Percentiles rank a stretch among this genome's conserved stretches.
Conservation (phyloP, 768 basidiomycete genomes). For the Lactarius vividus region DNA sequence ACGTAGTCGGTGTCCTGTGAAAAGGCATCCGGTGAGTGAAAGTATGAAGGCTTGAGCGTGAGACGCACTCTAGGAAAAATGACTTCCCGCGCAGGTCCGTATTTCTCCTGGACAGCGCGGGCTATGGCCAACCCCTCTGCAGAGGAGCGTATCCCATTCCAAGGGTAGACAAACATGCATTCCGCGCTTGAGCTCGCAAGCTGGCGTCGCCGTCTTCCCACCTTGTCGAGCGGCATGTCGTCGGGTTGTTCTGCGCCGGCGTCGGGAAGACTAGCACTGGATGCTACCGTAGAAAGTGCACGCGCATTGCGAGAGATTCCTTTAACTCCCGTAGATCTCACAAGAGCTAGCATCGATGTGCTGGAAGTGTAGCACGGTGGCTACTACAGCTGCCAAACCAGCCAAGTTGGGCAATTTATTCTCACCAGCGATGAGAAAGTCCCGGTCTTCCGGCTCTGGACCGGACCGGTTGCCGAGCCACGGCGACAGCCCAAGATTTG, state of each 20-base stretch:
- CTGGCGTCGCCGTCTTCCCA: background rate
- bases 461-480: background rate
- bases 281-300: slow-evolving; percentile 4
- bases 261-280: background rate
- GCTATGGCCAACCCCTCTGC: slow-evolving; percentile 23
- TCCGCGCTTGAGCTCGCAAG: background rate
- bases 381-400: background rate
- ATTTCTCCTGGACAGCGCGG: slow-evolving; percentile 22
- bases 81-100: slow-evolving; percentile 19
- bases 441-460: background rate
- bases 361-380: background rate
- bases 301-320: slow-evolving; percentile 2
- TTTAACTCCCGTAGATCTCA: slow-evolving; percentile 4
- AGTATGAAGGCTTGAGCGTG: background rate
- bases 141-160: slow-evolving; percentile 11
- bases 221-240: background rate
- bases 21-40: background rate
- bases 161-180: slow-evolving; percentile 14
- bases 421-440: too few species aligned
- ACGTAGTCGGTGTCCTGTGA: slow-evolving; percentile 6
- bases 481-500: background rate
- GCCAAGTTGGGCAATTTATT: background rate
- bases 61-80: slow-evolving; percentile 18
- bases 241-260: background rate
- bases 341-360: slow-evolving; percentile 13